Conservation (phyloP, 345 rosid genomes). For the Punica granatum region DNA sequence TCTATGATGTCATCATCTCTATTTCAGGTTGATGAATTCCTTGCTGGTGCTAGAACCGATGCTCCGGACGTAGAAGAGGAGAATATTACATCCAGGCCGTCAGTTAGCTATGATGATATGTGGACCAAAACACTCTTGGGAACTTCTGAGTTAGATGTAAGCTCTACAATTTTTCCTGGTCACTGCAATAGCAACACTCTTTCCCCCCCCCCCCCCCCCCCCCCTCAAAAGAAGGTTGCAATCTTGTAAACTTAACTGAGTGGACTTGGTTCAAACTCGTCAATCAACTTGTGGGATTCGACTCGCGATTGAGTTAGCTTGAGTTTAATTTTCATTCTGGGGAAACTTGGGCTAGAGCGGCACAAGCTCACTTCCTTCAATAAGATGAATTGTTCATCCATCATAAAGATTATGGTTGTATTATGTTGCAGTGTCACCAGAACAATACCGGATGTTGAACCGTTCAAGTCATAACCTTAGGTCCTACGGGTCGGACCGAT, state of each 20-base stretch:
- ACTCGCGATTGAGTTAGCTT: not conserved
- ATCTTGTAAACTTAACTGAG: not conserved
- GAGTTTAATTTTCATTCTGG: not conserved
- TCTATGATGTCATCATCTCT: slow-evolving; percentile 1
- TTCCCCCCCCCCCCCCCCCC: no score
- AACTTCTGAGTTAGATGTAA: slow-evolving; percentile 74
- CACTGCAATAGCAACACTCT: not conserved
- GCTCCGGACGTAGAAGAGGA: slow-evolving; percentile 99
- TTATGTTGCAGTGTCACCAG: no score
- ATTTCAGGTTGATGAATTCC: slow-evolving; percentile 89
- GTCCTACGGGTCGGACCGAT: no score
- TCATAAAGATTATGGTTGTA: no score
- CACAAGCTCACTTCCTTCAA: not conserved
- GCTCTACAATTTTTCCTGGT: not conserved
- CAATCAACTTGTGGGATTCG: not conserved
- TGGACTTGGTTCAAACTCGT: not conserved
- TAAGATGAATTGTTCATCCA: not conserved
- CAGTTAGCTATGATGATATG: slow-evolving; percentile 98
- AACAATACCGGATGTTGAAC: no score
- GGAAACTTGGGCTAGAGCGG: not conserved
- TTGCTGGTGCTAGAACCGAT: slow-evolving; percentile 96
- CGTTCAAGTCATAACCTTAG: no score
- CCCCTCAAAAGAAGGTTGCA: not conserved
- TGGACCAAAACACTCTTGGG: slow-evolving; percentile 98
- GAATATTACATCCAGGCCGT: slow-evolving; percentile 72